Percentiles rank a stretch among this genome's conserved stretches.
Conservation (phyloP, 176 grass and related monocot species). For the Pontederia paniculata region DNA sequence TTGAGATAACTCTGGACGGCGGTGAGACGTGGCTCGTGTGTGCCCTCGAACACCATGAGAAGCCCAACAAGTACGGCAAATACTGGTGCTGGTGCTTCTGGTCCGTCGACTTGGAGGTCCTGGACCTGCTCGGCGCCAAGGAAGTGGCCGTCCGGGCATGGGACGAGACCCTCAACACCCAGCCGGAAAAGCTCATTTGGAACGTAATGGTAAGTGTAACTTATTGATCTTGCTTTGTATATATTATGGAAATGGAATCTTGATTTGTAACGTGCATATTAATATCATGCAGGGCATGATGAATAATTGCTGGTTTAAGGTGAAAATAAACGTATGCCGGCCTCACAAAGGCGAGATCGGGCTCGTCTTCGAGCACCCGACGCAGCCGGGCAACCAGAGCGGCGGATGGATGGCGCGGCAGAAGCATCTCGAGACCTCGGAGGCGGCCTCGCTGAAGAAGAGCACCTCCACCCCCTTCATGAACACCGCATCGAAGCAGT, state of each 20-base stretch:
- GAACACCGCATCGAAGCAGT: slow-evolving; percentile 1
- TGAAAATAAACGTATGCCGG: slow-evolving; percentile 48
- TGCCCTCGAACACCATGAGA: slow-evolving; percentile 43
- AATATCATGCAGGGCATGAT: slow-evolving; percentile 63
- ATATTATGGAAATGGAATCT: too few relatives aligned
- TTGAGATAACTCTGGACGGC: slow-evolving; percentile 69
- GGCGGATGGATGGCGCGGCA: slow-evolving; percentile 16
- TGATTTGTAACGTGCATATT: not conserved
- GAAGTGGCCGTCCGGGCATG: slow-evolving; percentile 79
- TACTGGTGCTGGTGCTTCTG: slow-evolving; percentile 99
- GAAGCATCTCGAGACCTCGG: slow-evolving; percentile 12
- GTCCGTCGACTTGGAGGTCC: slow-evolving; percentile 56
- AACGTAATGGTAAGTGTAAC: slow-evolving; percentile 18
- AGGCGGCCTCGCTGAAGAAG: slow-evolving; percentile 21
- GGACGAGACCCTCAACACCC: slow-evolving; percentile 47
- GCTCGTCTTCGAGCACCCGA: slow-evolving; percentile 16
- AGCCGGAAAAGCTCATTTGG: slow-evolving; percentile 13
- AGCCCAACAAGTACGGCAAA: slow-evolving; percentile 61
- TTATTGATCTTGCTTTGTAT: too few relatives aligned
- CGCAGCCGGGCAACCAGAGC: slow-evolving; percentile 9
- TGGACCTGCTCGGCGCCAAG: slow-evolving; percentile 59
- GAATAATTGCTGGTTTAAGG: slow-evolving; percentile 92
- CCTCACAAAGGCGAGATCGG: slow-evolving; percentile 18
- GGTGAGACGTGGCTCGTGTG: slow-evolving; percentile 64
- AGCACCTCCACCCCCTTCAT: slow-evolving; percentile 9